phyloP scores from a whole-genome alignment of 2,329 filamentous ascomycete species.

The Leptographium procerum region DNA sequence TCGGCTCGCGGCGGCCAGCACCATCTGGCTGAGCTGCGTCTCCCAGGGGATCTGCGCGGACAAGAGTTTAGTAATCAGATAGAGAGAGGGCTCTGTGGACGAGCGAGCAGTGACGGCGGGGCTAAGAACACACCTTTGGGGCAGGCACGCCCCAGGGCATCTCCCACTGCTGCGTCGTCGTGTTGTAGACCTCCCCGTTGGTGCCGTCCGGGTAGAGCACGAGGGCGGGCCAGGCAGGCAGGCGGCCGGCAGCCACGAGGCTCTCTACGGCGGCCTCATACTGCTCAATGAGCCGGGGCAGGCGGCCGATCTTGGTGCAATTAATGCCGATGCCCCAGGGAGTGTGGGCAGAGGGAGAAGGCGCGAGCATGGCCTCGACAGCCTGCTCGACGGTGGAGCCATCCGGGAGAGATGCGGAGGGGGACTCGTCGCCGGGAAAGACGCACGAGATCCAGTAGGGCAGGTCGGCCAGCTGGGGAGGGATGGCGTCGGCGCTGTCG shows the following conservation, averaged over 20 bases:
- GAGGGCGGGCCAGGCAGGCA: slow-evolving; percentile 36
- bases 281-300: slow-evolving; percentile 40
- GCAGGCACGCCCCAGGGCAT: slow-evolving; percentile 19
- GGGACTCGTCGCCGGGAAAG: slow-evolving; percentile 32
- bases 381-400: slow-evolving; percentile 35
- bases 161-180: slow-evolving; percentile 49
- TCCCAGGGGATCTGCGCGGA: slow-evolving; percentile 29
- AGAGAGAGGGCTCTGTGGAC: not conserved
- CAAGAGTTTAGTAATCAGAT: not conserved
- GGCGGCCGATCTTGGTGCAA: slow-evolving; percentile 54
- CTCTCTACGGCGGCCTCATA: slow-evolving; percentile 37
- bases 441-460: slow-evolving; percentile 53
- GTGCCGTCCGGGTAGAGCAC: slow-evolving; percentile 61
- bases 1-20: slow-evolving; percentile 23
- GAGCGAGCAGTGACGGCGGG: too few relatives aligned
- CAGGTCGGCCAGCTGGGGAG: slow-evolving; percentile 21
- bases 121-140: slow-evolving; percentile 11
- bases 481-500: not conserved
- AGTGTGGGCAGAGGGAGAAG: not conserved
- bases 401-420: slow-evolving; percentile 40
- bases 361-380: slow-evolving; percentile 23
- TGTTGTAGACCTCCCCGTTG: slow-evolving; percentile 57
- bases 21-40: slow-evolving; percentile 28
- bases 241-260: slow-evolving; percentile 23
- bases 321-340: slow-evolving; percentile 59